These are phyloP conservation scores for Syzygium malaccense DNA, from an alignment of 441 rosid species.

Conservation along the genomic window DNA sequence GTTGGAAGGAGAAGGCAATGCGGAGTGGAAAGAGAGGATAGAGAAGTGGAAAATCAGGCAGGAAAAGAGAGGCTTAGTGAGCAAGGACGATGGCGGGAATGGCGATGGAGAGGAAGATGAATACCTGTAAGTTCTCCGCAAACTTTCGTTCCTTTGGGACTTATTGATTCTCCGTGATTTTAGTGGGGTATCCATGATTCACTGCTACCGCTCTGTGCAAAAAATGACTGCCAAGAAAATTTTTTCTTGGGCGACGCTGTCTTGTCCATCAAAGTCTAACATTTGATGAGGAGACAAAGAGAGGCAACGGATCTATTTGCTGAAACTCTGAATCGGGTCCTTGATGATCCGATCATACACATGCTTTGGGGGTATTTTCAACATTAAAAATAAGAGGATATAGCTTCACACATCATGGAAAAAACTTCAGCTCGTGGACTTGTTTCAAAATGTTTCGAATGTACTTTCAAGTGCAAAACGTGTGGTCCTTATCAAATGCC, in stretches of 20 bases:
- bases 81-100: constrained; percentile 44
- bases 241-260: not conserved
- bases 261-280: not conserved
- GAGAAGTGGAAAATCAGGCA: constrained; percentile 85
- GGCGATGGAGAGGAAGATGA: constrained; percentile 71
- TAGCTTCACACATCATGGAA: not conserved
- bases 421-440: not conserved
- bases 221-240: not conserved
- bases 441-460: not conserved
- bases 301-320: not conserved
- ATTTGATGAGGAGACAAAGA: not conserved
- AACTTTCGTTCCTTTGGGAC: not conserved
- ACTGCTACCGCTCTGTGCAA: not conserved
- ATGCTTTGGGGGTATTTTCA: not conserved
- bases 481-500: not conserved
- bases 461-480: not conserved
- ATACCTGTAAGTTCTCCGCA: constrained; percentile 37
- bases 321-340: not conserved
- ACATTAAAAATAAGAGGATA: not conserved
- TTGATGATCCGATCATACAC: not conserved
- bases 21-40: constrained; percentile 85
- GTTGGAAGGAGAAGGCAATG: constrained; percentile 60
- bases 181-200: not conserved
- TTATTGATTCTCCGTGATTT: not conserved
- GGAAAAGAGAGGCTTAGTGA: constrained; percentile 71